Percentiles rank a stretch among this genome's conserved stretches.
Conservation (phyloP, 2,329 filamentous ascomycete genomes). For the Diaporthe citriasiana region DNA sequence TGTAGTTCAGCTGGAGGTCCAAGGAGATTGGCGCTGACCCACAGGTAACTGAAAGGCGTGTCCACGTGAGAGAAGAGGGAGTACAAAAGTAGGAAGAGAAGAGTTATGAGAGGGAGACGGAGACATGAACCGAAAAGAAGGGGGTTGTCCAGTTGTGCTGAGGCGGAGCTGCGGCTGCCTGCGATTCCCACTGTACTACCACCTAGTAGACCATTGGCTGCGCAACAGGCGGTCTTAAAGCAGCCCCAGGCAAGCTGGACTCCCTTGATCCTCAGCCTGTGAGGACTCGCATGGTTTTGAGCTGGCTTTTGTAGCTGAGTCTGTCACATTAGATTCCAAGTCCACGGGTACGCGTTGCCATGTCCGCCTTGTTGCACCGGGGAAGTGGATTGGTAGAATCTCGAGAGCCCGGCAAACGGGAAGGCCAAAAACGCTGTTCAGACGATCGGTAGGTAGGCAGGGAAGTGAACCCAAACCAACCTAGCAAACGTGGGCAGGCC, state of each 20-base stretch:
- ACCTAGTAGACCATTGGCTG: background rate
- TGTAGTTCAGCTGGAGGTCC: background rate
- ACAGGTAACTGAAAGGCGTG: slow-evolving; percentile 6
- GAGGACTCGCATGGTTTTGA: no score
- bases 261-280: no score
- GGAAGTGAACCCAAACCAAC: background rate
- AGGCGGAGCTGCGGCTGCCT: no score
- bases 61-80: background rate
- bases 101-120: background rate
- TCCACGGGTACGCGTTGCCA: background rate
- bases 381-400: background rate
- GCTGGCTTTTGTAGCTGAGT: background rate
- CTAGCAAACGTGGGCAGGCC: background rate
- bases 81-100: no score
- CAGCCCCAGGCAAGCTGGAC: background rate
- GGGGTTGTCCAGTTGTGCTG: background rate
- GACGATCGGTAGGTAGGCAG: background rate
- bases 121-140: background rate
- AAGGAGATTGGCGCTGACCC: background rate
- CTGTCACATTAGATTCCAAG: background rate
- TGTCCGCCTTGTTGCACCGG: background rate
- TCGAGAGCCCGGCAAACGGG: background rate
- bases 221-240: background rate
- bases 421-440: background rate
- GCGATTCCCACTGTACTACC: background rate